Base-by-base conservation (phyloP, 2,329 filamentous ascomycete species). In the Fusarium sp. region DNA sequence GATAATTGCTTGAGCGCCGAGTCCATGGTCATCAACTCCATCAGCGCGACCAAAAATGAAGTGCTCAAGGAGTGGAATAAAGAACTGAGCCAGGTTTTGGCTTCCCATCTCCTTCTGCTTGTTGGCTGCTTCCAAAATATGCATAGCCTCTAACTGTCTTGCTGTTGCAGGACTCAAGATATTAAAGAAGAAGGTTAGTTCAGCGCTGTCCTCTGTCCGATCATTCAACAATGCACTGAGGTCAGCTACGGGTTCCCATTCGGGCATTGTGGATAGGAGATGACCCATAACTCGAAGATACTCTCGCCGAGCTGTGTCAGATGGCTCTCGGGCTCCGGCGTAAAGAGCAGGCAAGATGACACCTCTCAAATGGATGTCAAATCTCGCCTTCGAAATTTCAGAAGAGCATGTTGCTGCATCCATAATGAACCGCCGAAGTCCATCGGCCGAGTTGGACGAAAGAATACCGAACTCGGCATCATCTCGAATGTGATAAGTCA, bases 31-130 rank as follows among this genome's bases (percentile, higher is more conserved):
- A 79, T 97, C 94, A 27, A 80, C 85, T 14, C 87, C 86, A 52
- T 94, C 93, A 9, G 89, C 89, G 66, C 92, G 90, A 65, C 94
- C 92, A 78, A 97, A 95, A 29, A 98, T 92, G 78, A 98, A 98
- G 79, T 98, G 95, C 79, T 99, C 96, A 15, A 98, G 86, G 25
- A 99, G 86, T 2, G 96, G 97, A 44, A 99, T 89, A 78, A 98
- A 94, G 78, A 98, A 93, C 23, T 95, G 92, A 65, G 92, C 91
- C 70, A 97, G 87, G 77, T 97, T 97, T 58, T 90, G 90, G 76
- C 93, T 93, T 69, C 88, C 88, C 66, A 99, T 84, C 54, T 89
- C 86, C 18, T 88, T 86, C 62, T 87, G 86, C 15, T 85, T 81
- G 61, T 93, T 93, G 70, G 92, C 91, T 14, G 87, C 84, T 62